phyloP scores from a whole-genome alignment of 2,329 filamentous ascomycete genomes.

The Penicillium carneum region DNA sequence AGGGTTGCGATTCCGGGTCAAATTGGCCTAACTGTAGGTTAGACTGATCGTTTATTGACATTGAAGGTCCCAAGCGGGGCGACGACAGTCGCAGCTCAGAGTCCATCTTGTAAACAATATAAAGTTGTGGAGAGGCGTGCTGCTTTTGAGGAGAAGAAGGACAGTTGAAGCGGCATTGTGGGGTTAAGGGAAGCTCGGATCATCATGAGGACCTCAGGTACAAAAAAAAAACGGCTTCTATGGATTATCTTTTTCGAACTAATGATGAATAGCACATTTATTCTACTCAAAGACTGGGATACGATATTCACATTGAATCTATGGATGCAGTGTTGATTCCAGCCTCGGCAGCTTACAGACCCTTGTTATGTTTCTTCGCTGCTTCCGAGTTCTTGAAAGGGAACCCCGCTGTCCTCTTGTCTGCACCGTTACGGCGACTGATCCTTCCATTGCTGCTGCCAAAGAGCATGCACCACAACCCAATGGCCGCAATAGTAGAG shows the following conservation, averaged over 20 bases:
- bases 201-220: conserved; percentile 6
- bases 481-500: conserved; percentile 65
- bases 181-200: conserved; percentile 22
- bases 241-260: background rate
- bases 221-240: background rate
- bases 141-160: conserved; percentile 41
- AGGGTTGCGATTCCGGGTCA: conserved; percentile 37
- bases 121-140: conserved; percentile 29
- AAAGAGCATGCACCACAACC: conserved; percentile 70
- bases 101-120: conserved; percentile 38
- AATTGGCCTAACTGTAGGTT: conserved; percentile 32
- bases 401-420: conserved; percentile 71
- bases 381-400: conserved; percentile 69
- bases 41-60: conserved; percentile 28
- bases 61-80: conserved; percentile 33
- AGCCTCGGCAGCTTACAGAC: conserved; percentile 14
- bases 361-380: conserved; percentile 57
- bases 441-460: conserved; percentile 64
- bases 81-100: conserved; percentile 31
- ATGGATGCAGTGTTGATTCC: background rate
- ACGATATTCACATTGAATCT: background rate
- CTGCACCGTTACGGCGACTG: conserved; percentile 68
- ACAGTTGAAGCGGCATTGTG: conserved; percentile 40
- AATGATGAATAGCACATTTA: background rate
- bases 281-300: background rate